Evolutionary conservation across 306 rosid genomes (phyloP).

Genomic region (Cajanus cajan): DNA sequence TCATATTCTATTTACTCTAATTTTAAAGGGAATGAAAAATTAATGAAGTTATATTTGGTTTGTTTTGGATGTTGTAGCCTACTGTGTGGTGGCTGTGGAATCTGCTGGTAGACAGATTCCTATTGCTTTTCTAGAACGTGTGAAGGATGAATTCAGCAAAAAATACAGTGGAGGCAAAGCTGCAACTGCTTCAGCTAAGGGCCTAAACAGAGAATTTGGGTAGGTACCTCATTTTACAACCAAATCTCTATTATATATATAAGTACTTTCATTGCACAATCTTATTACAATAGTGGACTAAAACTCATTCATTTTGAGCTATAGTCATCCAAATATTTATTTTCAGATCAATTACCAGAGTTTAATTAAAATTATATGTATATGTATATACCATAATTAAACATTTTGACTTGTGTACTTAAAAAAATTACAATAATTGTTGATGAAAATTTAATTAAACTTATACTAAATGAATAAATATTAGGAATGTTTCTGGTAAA

Average conservation of each 20-base stretch:
- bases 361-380: too few relatives aligned
- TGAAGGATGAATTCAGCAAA: constrained; percentile 82
- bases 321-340: too few relatives aligned
- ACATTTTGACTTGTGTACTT: too few relatives aligned
- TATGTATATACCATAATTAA: too few relatives aligned
- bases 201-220: constrained; percentile 89
- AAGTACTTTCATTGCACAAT: neutral
- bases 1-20: too few relatives aligned
- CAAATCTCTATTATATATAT: neutral
- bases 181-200: constrained; percentile 59
- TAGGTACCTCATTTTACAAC: constrained; percentile 54
- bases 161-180: constrained; percentile 90
- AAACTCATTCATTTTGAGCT: neutral
- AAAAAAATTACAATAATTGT: too few relatives aligned
- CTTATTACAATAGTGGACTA: neutral
- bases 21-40: neutral
- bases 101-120: constrained; percentile 92
- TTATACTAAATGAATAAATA: too few relatives aligned
- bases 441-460: too few relatives aligned
- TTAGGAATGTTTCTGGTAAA: too few relatives aligned
- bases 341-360: neutral
- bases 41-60: neutral
- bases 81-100: constrained; percentile 83
- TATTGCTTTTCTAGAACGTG: constrained; percentile 79
- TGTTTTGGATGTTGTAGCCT: constrained; percentile 55